phyloP scores from a whole-genome alignment of 441 rosid genomes.

The Gossypium lobatum region DNA sequence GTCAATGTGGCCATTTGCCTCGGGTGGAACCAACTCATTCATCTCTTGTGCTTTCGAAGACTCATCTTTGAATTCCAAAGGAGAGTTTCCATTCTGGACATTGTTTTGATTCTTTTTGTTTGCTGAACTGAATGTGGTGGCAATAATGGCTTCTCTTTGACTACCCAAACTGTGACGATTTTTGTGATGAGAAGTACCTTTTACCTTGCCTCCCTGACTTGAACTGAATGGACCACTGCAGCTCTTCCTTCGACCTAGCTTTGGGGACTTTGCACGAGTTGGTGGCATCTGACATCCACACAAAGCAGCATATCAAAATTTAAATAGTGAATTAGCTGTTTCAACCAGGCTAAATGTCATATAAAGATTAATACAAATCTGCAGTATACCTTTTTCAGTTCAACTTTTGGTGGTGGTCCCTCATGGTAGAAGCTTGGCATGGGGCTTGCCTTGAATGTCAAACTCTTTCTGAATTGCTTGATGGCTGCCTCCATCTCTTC shows the following conservation, averaged over 20 bases:
- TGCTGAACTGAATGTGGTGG: neutral
- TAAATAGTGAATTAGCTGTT: neutral
- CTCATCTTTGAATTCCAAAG: constrained; percentile 19
- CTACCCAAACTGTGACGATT: constrained; percentile 31
- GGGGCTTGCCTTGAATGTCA: constrained; percentile 82
- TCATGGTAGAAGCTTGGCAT: constrained; percentile 95
- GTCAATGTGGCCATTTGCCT: constrained; percentile 25
- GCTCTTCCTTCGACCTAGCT: constrained; percentile 77
- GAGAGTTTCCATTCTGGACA: constrained; percentile 14
- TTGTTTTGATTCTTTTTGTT: constrained; percentile 17
- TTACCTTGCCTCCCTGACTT: constrained; percentile 35
- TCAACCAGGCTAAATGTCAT: neutral
- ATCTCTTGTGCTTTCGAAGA: constrained; percentile 22
- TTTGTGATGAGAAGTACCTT: constrained; percentile 30
- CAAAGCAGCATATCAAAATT: constrained; percentile 11
- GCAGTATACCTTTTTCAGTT: constrained; percentile 74
- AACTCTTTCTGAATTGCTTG: constrained; percentile 79
- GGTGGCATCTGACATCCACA: constrained; percentile 63
- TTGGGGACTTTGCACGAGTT: constrained; percentile 95
- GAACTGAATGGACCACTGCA: constrained; percentile 31
- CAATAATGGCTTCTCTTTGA: constrained; percentile 26
- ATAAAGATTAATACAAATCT: constrained; percentile 1
- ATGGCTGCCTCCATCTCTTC: constrained; percentile 84
- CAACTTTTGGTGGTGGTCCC: constrained; percentile 85
- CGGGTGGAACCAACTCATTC: constrained; percentile 15